Percentiles rank a stretch among this genome's conserved stretches.
These are phyloP conservation scores for Diospyros kaki DNA, from an alignment of 148 eudicot species.

Conservation along the genomic window DNA sequence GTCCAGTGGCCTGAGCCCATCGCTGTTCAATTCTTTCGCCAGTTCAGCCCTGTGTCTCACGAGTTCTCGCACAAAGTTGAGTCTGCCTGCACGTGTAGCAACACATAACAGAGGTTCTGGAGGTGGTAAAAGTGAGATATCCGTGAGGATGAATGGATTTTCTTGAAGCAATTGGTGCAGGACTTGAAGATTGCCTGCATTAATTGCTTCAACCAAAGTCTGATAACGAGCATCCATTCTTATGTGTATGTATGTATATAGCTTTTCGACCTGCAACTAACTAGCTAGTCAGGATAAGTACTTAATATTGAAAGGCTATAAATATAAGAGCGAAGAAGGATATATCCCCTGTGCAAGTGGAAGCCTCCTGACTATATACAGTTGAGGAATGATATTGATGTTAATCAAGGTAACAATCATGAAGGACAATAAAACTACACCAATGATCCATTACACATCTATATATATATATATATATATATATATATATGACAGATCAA, in stretches of 20 bases:
- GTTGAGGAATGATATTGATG: too few relatives aligned
- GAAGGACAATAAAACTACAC: too few relatives aligned
- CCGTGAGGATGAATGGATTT: neutral
- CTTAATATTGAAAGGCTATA: too few relatives aligned
- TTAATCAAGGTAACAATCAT: too few relatives aligned
- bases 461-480: too few relatives aligned
- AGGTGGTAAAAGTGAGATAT: neutral
- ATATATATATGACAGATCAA: too few relatives aligned
- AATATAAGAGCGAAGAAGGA: too few relatives aligned
- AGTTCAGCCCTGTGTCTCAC: slow-evolving; percentile 30
- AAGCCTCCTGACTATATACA: too few relatives aligned
- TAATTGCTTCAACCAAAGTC: slow-evolving; percentile 20
- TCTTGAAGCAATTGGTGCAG: slow-evolving; percentile 19
- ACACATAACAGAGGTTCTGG: slow-evolving; percentile 33
- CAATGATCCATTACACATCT: too few relatives aligned
- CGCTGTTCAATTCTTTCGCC: slow-evolving; percentile 35
- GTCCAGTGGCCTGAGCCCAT: slow-evolving; percentile 50
- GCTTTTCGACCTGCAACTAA: neutral
- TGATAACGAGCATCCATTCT: slow-evolving; percentile 19
- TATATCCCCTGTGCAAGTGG: too few relatives aligned
- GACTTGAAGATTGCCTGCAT: slow-evolving; percentile 25
- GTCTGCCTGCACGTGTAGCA: slow-evolving; percentile 35
- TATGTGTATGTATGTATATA: neutral
- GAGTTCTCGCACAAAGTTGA: slow-evolving; percentile 26
- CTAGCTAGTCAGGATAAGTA: neutral